phyloP scores from a whole-genome alignment of 2,329 filamentous ascomycete genomes.

The Arthrinium puccinioides region DNA sequence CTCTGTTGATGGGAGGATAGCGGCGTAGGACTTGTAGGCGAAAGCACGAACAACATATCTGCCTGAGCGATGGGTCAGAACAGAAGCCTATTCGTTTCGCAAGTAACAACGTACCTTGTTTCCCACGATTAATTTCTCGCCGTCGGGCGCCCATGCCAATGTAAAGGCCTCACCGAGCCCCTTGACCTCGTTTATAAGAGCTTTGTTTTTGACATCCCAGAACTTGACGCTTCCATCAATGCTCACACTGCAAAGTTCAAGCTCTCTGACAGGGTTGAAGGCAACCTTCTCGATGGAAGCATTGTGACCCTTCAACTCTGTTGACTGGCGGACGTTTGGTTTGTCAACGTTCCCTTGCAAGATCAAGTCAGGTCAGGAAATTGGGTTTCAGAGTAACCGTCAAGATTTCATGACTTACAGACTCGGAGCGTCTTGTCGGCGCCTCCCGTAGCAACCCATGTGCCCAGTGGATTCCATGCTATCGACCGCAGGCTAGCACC shows the following conservation, averaged over 20 bases:
- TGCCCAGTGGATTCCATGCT: constrained; percentile 83
- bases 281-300: constrained; percentile 66
- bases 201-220: constrained; percentile 72
- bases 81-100: background rate
- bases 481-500: constrained; percentile 62
- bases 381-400: background rate
- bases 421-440: constrained; percentile 64
- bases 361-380: background rate
- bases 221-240: constrained; percentile 68
- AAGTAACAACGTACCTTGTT: constrained; percentile 53
- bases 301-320: constrained; percentile 63
- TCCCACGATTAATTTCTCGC: constrained; percentile 62
- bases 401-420: constrained; percentile 38
- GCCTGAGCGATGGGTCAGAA: constrained; percentile 31
- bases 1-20: constrained; percentile 53
- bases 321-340: constrained; percentile 65
- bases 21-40: constrained; percentile 48
- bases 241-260: constrained; percentile 68
- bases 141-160: constrained; percentile 67
- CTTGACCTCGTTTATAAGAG: constrained; percentile 62
- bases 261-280: constrained; percentile 71
- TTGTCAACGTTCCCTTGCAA: constrained; percentile 65
- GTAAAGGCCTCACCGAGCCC: constrained; percentile 61
- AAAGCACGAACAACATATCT: constrained; percentile 56
- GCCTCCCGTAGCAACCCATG: constrained; percentile 75